Conservation (phyloP, 2,329 filamentous ascomycete species). For the Cytospora schulzeri region DNA sequence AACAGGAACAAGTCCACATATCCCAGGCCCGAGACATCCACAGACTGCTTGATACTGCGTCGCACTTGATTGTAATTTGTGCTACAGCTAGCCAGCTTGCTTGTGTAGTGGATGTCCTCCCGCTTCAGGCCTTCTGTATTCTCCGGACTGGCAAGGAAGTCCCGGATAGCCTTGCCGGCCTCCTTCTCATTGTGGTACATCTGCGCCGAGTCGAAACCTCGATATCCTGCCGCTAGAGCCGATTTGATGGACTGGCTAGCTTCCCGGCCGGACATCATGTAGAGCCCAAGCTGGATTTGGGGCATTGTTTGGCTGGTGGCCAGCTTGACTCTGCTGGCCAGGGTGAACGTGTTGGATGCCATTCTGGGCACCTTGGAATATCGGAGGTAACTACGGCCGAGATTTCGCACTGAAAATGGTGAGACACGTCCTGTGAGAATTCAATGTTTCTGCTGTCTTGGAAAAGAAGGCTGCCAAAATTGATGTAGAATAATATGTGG, state of each 20-base stretch:
- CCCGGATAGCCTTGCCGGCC: constrained; percentile 65
- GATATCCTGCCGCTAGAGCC: constrained; percentile 57
- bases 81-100: constrained; percentile 70
- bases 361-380: constrained; percentile 1
- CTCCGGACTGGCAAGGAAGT: constrained; percentile 52
- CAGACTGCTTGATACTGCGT: constrained; percentile 64
- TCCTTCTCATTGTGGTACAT: constrained; percentile 71
- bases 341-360: constrained; percentile 22
- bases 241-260: constrained; percentile 58
- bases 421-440: neutral
- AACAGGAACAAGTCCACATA: constrained; percentile 81
- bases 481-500: neutral
- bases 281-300: constrained; percentile 73
- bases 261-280: constrained; percentile 67
- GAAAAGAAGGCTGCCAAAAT: neutral
- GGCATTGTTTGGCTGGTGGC: constrained; percentile 69
- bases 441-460: neutral
- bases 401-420: neutral
- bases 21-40: constrained; percentile 66
- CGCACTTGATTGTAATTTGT: constrained; percentile 68
- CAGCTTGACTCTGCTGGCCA: constrained; percentile 41
- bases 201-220: constrained; percentile 55
- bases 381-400: neutral
- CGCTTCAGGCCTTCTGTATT: constrained; percentile 55
- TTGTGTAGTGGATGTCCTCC: constrained; percentile 77